phyloP scores from a whole-genome alignment of 768 basidiomycete species.

The Boletus sp. region DNA sequence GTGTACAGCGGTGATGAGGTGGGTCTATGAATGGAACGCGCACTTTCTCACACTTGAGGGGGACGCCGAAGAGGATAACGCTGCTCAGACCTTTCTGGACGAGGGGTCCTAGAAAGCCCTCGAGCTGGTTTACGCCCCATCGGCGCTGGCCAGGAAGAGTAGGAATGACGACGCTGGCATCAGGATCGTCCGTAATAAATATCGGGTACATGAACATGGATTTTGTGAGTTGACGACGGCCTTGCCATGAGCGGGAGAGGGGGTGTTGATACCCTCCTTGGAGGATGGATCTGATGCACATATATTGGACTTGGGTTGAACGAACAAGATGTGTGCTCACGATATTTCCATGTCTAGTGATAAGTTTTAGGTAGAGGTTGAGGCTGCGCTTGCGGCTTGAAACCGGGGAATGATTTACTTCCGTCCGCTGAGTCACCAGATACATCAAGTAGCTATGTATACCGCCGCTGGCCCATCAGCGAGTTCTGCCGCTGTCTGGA shows the following conservation, averaged over 20 bases:
- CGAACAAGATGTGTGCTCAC: slow-evolving; percentile 28
- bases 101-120: slow-evolving; percentile 80
- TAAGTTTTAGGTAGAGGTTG: neutral
- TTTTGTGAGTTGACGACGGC: slow-evolving; percentile 73
- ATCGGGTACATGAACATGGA: slow-evolving; percentile 99
- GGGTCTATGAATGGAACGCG: neutral
- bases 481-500: no score
- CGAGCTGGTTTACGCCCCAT: slow-evolving; percentile 95
- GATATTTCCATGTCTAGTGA: slow-evolving; percentile 40
- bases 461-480: no score
- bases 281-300: slow-evolving; percentile 57
- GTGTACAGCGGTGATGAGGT: neutral
- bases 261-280: slow-evolving; percentile 96
- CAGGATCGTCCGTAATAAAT: slow-evolving; percentile 93
- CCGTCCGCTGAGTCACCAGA: neutral
- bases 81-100: slow-evolving; percentile 87
- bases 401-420: neutral
- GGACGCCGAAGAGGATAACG: slow-evolving; percentile 94
- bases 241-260: slow-evolving; percentile 84
- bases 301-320: neutral
- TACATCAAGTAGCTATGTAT: no score
- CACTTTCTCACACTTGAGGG: slow-evolving; percentile 76
- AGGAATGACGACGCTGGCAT: slow-evolving; percentile 73
- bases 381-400: neutral
- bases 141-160: slow-evolving; percentile 82